Evolutionary conservation across 1,284 basidiomycete genomes (phyloP).

Genomic region (Pterulicium gracile): DNA sequence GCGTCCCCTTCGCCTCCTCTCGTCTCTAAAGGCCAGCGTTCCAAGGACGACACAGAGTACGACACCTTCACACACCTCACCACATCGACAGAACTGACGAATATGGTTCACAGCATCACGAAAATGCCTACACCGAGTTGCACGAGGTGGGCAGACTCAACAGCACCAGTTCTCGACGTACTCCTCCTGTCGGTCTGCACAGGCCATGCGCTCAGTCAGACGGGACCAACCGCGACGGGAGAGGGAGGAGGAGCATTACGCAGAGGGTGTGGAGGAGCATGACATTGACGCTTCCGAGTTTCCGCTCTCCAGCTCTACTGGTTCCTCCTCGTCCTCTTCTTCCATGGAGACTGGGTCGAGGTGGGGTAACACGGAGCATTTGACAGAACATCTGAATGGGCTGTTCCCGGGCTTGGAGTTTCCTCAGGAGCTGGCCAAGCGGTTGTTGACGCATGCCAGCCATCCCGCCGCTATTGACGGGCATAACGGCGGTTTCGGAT

Average conservation of each 20-base stretch:
- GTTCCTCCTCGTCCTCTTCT: not conserved
- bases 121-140: not conserved
- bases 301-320: not conserved
- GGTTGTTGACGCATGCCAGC: slow-evolving; percentile 67
- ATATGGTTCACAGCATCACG: not conserved
- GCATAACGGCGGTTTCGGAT: slow-evolving; percentile 59
- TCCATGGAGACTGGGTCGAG: not conserved
- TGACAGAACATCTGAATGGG: slow-evolving; percentile 44
- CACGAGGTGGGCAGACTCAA: not conserved
- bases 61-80: not conserved
- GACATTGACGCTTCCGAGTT: not conserved
- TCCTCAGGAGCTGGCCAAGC: slow-evolving; percentile 52
- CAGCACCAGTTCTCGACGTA: not conserved
- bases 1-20: not conserved
- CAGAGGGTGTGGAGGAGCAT: not conserved
- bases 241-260: not conserved
- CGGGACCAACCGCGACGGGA: not conserved
- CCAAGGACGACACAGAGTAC: not conserved
- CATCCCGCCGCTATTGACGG: slow-evolving; percentile 52
- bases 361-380: slow-evolving; percentile 13
- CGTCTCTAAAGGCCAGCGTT: not conserved
- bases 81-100: not conserved
- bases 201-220: not conserved
- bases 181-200: not conserved
- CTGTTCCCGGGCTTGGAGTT: slow-evolving; percentile 60